Base-by-base conservation (phyloP, 176 grass and related monocot species). In the Pontederia paniculata region DNA sequence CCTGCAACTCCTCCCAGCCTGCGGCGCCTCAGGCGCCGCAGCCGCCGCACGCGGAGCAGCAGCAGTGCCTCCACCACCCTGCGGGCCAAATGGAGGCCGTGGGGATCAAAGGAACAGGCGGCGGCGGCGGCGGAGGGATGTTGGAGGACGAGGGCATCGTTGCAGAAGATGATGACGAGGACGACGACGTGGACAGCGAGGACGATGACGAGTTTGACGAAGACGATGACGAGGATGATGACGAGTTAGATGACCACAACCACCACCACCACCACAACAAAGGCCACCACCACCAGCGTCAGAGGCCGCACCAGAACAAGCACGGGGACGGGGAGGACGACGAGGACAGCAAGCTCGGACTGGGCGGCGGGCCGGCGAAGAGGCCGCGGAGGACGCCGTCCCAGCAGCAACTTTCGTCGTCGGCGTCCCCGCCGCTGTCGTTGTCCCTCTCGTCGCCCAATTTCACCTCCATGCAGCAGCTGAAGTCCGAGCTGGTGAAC, bases 401-500 rank as follows among this genome's bases (percentile, higher is more conserved):
- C 5, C 60, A 71, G 69, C 28, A 37, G 28, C 28, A 37, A 6
- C 28, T 37, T 2, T 37, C 28, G 28, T 23, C 65, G 22, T 12
- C 62, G 45, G 73, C 13, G 17, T 81, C 15, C 43, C 66, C 46
- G 0, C 63, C 17, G 1, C 73, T 82, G 2, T 76, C 73, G n/a
- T 54, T 76, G 23, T 67, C 73, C 18, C 73, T 82, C 28, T 72
- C 67, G 28, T 76, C 79, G 63, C 63, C 67, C 23, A 37, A 37
- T 6, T 65, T 54, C 23, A 72, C 61, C 2, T 52, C 79, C 8
- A 23, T 90, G 49, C 83, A 74, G 76, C 77, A 82, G 56, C 60
- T 97, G 67, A 59, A 55, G 74, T 59, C 62, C 52, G 86, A 97
- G 71, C 41, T 97, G 17, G 63, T 66, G 8, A 74, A 62, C 5